Conservation (phyloP, 768 basidiomycete genomes). For the Boletus edulis region DNA sequence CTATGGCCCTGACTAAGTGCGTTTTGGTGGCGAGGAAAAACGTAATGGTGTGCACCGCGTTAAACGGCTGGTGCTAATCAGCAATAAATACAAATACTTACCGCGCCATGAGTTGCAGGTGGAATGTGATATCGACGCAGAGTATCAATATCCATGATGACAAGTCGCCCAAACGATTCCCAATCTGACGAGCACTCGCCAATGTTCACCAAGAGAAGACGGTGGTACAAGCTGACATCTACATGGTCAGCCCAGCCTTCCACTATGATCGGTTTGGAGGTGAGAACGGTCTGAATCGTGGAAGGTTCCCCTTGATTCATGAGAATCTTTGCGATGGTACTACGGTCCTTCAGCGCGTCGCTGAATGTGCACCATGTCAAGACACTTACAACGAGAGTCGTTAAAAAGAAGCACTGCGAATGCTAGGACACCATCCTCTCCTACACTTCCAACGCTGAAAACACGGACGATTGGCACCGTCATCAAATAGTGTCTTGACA, state of each 20-base stretch:
- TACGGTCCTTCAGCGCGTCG: neutral
- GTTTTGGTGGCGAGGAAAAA: conserved; percentile 7
- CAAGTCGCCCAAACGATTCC: neutral
- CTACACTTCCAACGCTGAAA: neutral
- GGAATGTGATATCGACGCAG: conserved; percentile 2
- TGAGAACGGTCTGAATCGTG: neutral
- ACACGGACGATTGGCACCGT: neutral
- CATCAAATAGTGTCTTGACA: neutral
- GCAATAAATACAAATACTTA: neutral
- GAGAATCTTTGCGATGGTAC: conserved; percentile 2
- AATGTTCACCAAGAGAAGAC: conserved; percentile 8
- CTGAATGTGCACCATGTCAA: neutral
- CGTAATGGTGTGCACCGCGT: neutral
- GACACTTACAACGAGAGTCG: neutral
- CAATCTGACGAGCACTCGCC: conserved; percentile 1
- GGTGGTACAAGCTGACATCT: conserved; percentile 3
- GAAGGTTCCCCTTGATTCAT: conserved; percentile 1
- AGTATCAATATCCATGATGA: conserved; percentile 3
- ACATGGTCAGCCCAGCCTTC: conserved; percentile 1
- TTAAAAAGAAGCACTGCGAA: conserved; percentile 6
- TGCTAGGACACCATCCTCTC: conserved; percentile 2
- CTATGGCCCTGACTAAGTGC: conserved; percentile 2
- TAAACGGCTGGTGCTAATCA: neutral
- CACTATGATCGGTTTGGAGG: neutral
- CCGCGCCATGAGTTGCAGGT: neutral